Percentiles rank a stretch among this genome's conserved stretches.
Conservation (phyloP, 2,329 filamentous ascomycete species). For the Hymenoscyphus infarciens region DNA sequence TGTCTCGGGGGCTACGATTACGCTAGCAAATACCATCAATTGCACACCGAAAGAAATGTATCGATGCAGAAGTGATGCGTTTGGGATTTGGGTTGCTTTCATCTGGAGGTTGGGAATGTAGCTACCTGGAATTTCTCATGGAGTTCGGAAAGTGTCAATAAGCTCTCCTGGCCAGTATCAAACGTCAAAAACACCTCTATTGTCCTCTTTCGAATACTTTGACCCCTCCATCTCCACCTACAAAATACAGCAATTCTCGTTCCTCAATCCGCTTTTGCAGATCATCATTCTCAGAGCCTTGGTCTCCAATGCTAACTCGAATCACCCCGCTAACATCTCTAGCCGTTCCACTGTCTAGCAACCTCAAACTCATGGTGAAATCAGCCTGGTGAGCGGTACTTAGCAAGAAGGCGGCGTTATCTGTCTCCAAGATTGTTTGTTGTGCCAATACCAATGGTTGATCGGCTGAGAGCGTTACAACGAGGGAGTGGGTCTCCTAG, state of each 20-base stretch:
- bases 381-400: conserved; percentile 71
- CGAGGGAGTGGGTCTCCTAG: conserved; percentile 59
- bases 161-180: conserved; percentile 3
- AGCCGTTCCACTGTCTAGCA: conserved; percentile 83
- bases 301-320: conserved; percentile 61
- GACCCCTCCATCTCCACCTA: conserved; percentile 74
- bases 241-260: conserved; percentile 76
- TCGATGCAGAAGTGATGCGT: conserved; percentile 20
- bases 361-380: conserved; percentile 67
- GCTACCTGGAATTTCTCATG: conserved; percentile 8
- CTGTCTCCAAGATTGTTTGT: conserved; percentile 62
- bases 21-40: conserved; percentile 36
- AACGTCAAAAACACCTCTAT: conserved; percentile 28
- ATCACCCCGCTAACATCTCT: conserved; percentile 87
- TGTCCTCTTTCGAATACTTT: conserved; percentile 82
- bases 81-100: conserved; percentile 13
- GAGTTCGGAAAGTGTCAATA: conserved; percentile 10
- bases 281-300: conserved; percentile 30
- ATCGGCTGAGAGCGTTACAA: conserved; percentile 71
- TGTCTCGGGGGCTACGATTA: conserved; percentile 31
- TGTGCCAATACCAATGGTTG: conserved; percentile 62
- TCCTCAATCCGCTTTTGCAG: conserved; percentile 45
- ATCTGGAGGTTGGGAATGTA: conserved; percentile 4
- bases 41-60: conserved; percentile 26
- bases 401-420: conserved; percentile 68